Base-by-base conservation (phyloP, 2,329 filamentous ascomycete species). In the Stenocarpella maydis region DNA sequence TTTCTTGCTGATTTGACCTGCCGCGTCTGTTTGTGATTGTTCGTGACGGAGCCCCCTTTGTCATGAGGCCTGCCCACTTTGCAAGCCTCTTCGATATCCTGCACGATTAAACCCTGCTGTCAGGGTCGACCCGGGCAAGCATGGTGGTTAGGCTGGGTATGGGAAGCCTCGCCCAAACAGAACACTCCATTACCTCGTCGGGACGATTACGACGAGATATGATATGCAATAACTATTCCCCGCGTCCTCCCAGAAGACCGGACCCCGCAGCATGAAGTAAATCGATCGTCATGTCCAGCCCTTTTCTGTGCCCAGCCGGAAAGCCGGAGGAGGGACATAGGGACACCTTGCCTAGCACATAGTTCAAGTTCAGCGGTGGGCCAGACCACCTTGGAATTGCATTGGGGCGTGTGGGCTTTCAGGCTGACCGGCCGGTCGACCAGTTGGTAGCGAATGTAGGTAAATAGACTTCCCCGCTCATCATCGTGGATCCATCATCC, bases 1-100 rank as follows among this genome's bases (percentile, higher is more conserved):
- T 69, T 65, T 65, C 52, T 63, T 63, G 58, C 58, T 54, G 52
- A 28, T 67, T 49, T 67, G 65, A 54, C 65, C 53, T 67, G 65
- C 65, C 52, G 52, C 52, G 53, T 67, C 52, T 67, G 41, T 67
- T 67, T 67, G 65, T 67, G 65, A 67, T 58, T 50, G 41, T 41
- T 58, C 45, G 65, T 67, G 65, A 67, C 49, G 65, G 52, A 49
- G 43, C 39, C 41, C 41, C 19, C 37, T 26, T n/a, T 28, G 54
- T 58, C 37, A 58, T 37, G 47, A 49, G 54, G 54, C 54, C 37
- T 31, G 41, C 19, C 64, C 31, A 28, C 52, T 58, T 31, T 41
- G 43, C 65, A 49, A 31, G 34, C 54, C 54, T 10, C 39, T 39
- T 49, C 53, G 21, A 67, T 26, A 31, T 45, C 28, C 43, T 58